Percentiles rank a stretch among this genome's conserved stretches.
Evolutionary conservation across 495 filamentous ascomycete genomes (phyloP).

Genomic region (Trichocladium antarcticum): DNA sequence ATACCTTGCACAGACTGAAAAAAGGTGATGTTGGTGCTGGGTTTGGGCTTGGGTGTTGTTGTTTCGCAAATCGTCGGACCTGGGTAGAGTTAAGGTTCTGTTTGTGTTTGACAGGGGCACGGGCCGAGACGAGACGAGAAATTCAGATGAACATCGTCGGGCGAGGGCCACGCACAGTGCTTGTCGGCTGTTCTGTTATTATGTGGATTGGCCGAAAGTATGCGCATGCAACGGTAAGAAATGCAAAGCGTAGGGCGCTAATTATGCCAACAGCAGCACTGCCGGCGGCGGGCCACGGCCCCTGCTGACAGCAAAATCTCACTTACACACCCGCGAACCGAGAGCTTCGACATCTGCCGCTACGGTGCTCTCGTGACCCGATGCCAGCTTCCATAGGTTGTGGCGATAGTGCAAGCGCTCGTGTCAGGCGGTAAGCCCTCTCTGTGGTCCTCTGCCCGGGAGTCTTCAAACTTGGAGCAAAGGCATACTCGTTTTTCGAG

Average conservation of each 20-base stretch:
- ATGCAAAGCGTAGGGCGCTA: background rate
- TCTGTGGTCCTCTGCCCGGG: too few species aligned
- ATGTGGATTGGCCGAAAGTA: background rate
- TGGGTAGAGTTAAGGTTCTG: background rate
- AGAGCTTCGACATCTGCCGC: too few species aligned
- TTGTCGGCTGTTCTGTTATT: background rate
- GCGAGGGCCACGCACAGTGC: background rate
- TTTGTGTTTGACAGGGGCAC: background rate
- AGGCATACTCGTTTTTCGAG: slow-evolving; percentile 5
- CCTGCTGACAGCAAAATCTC: slow-evolving; percentile 13
- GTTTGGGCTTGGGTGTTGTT: background rate
- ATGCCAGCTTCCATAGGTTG: slow-evolving; percentile 1
- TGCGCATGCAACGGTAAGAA: background rate
- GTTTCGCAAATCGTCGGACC: background rate
- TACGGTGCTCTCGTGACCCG: slow-evolving; percentile 4
- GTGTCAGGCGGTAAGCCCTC: slow-evolving; percentile 11
- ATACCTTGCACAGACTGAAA: background rate
- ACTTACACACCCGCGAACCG: slow-evolving; percentile 15
- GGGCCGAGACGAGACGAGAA: background rate
- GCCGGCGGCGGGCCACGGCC: slow-evolving; percentile 3
- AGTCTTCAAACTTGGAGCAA: background rate
- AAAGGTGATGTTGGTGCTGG: too few species aligned
- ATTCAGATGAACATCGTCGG: background rate
- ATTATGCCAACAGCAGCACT: background rate
- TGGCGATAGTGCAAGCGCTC: background rate